A percentile compares a stretch with the other conserved stretches of the same genome.
Conservation (phyloP, 495 filamentous ascomycete genomes). For the Aspergillus bridgeri region DNA sequence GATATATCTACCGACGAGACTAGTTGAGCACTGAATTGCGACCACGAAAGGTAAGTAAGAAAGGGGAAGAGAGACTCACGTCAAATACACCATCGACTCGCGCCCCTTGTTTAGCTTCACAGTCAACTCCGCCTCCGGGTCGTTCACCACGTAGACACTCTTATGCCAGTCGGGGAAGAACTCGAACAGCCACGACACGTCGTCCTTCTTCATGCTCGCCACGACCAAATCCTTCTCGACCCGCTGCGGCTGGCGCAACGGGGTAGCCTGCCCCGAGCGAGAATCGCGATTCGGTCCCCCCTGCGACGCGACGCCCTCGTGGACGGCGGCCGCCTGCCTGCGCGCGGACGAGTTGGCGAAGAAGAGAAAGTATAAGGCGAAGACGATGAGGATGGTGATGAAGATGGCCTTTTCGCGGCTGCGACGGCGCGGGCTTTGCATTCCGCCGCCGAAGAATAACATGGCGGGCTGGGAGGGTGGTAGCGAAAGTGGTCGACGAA, state of each 20-base stretch:
- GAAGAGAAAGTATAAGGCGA: conserved; percentile 39
- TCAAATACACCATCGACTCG: conserved; percentile 58
- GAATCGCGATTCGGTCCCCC: conserved; percentile 17
- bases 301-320: conserved; percentile 15
- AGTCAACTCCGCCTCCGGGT: conserved; percentile 42
- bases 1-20: conserved; percentile 45
- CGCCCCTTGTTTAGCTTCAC: conserved; percentile 52
- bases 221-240: conserved; percentile 52
- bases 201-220: conserved; percentile 49
- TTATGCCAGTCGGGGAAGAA: conserved; percentile 46
- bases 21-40: not conserved
- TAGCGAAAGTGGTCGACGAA: not conserved
- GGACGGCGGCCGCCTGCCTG: conserved; percentile 21
- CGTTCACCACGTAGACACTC: conserved; percentile 53
- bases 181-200: conserved; percentile 54
- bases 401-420: conserved; percentile 41
- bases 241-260: conserved; percentile 19
- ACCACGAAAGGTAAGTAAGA: not conserved
- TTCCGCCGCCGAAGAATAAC: conserved; percentile 39
- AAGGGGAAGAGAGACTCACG: conserved; percentile 44
- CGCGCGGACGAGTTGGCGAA: conserved; percentile 27
- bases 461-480: conserved; percentile 19
- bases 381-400: conserved; percentile 39
- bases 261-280: conserved; percentile 25
- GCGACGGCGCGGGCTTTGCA: conserved; percentile 40